Evolutionary conservation across 2,329 filamentous ascomycete species (phyloP), one percentile per base, ranked within the genome.

Genomic region (Cryoendolithus antarcticus): DNA sequence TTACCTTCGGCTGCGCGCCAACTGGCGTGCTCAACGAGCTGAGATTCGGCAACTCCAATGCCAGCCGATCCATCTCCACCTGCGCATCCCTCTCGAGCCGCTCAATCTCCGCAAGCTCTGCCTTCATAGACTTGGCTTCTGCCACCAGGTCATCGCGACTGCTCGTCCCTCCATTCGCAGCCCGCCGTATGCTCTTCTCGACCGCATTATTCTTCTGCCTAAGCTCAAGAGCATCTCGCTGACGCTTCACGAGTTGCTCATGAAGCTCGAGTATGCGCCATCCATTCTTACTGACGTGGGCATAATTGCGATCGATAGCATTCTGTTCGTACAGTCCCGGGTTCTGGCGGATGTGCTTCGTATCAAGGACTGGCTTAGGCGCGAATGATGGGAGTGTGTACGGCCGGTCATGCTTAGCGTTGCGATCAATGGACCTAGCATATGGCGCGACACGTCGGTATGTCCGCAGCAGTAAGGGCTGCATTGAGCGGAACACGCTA

Each of bases 271-370:
- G 57, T 33, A 80, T 77, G 30, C 62, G 62, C 53, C 63, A 69
- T 3, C 75, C 68, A 37, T 71, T 65, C 9, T 65, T 61, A 8
- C 66, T 62, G 39, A 72, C 69, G 0, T 62, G 58, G 10, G 59
- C 69, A 64, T 95, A 95, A 60, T 95, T 95, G 50, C 91, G 78
- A 49, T 86, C 80, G 43, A 81, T 58, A 62, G 85, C 93, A 56
- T 93, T 96, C 48, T 80, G 70, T 50, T 82, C 74, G 67, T 95
- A 83, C 10, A 93, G 71, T 9, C 80, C 75, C n/a, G 82, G 76
- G 61, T 93, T 83, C 55, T 86, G 74, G 41, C 88, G 86, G 59
- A 98, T 94, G 64, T 91, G 81, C 60, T 85, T 89, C 57, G 93
- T 72, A 64, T 95, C 82, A 48, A 93, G 72, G 35, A 73, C 73